phyloP scores from a whole-genome alignment of 352 stramenopile genomes.

The Phytophthora citricola region DNA sequence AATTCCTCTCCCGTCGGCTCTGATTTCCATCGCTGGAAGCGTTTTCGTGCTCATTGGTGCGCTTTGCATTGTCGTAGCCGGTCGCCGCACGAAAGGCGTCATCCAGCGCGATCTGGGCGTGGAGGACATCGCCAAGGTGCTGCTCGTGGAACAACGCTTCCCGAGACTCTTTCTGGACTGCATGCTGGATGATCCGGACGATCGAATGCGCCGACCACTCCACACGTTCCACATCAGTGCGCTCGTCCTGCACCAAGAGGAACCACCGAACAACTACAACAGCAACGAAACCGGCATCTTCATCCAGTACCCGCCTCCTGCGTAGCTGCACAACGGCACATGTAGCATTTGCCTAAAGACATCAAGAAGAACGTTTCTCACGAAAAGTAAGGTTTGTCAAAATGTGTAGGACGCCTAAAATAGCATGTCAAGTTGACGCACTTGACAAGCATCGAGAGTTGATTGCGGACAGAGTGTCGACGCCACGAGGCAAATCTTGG shows the following conservation, averaged over 20 bases:
- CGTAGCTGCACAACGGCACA: not conserved
- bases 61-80: slow-evolving; percentile 14
- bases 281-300: slow-evolving; percentile 16
- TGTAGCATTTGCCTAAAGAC: too few species aligned
- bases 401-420: too few species aligned
- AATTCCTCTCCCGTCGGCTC: slow-evolving; percentile 42
- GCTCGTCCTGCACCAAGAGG: slow-evolving; percentile 26
- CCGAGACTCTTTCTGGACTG: slow-evolving; percentile 47
- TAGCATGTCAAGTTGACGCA: too few species aligned
- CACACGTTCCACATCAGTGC: slow-evolving; percentile 39
- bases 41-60: slow-evolving; percentile 25
- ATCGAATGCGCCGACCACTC: slow-evolving; percentile 20
- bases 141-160: slow-evolving; percentile 44
- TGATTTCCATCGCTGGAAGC: slow-evolving; percentile 38
- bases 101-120: slow-evolving; percentile 36
- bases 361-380: too few species aligned
- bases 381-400: too few species aligned
- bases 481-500: not conserved
- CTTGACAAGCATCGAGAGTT: not conserved
- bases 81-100: slow-evolving; percentile 27
- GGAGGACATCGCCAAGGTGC: slow-evolving; percentile 49
- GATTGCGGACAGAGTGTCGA: slow-evolving; percentile 4
- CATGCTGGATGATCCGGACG: slow-evolving; percentile 29
- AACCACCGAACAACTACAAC: not conserved
- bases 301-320: slow-evolving; percentile 22